Evolutionary conservation across 2,329 filamentous ascomycete species (phyloP), one percentile per base, ranked within the genome.

Genomic region (Neopestalotiopsis sp.): DNA sequence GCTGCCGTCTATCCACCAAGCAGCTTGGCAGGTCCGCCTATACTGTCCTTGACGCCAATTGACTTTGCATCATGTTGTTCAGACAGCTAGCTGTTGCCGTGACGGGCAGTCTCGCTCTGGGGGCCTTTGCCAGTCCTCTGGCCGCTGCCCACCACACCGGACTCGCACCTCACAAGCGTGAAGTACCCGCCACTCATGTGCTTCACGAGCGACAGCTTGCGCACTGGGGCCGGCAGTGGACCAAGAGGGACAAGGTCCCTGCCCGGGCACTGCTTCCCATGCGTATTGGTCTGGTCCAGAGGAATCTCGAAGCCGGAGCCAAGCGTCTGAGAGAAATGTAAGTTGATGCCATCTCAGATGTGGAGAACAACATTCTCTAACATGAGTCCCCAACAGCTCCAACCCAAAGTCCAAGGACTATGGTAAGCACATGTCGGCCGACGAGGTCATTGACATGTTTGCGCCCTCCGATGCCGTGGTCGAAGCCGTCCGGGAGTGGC

Each of bases 401-500:
- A 73, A 76, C 65, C 75, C 76, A 2, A 63, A 69, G 10, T 77
- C 76, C 3, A 5, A 71, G 2, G 76, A 76, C 42, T 83, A 79
- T 69, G 81, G 79, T 42, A 78, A 82, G 67, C 79, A 83, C 72
- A 79, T 81, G 77, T 78, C 75, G 5, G 67, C 76, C 3, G 71
- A 79, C 14, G 78, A 83, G 67, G 78, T 82, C 20, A 73, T 78
- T 40, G 77, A 81, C 34, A 76, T 80, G 65, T 83, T 83, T 64
- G 78, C 80, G 34, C 82, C 81, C 1, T 64, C 74, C 24, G 68
- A 73, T 32, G 72, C 77, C 17, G 76, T 75, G 32, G 74, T 81
- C 10, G 76, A 76, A 17, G 67, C 72, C 4, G 76, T 80, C 13
- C 70, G 74, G 1, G 70, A 75, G 20, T 82, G 79, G 80, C 71